phyloP scores from a whole-genome alignment of 768 basidiomycete genomes.

The Wakefieldia striispora region DNA sequence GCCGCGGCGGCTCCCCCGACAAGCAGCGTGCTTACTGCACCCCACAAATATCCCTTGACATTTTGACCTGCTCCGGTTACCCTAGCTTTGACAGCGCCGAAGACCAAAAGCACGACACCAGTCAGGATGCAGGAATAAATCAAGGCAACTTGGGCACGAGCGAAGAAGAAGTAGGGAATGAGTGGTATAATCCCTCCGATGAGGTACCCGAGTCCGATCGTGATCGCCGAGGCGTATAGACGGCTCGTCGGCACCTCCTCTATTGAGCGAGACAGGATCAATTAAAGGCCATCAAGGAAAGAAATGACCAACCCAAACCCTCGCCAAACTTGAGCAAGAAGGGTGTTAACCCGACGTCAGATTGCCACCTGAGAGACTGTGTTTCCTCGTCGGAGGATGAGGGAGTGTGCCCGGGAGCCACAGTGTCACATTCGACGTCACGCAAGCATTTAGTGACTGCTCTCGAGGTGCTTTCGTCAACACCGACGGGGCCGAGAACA shows the following conservation, averaged over 20 bases:
- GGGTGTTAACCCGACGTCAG: slow-evolving; percentile 83
- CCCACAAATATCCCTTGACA: slow-evolving; percentile 73
- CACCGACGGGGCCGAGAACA: slow-evolving; percentile 85
- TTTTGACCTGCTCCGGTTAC: slow-evolving; percentile 79
- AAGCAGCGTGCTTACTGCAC: slow-evolving; percentile 79
- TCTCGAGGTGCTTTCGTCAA: slow-evolving; percentile 78
- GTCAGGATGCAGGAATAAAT: slow-evolving; percentile 80
- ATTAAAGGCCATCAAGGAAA: neutral
- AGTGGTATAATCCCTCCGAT: slow-evolving; percentile 92
- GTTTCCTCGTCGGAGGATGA: slow-evolving; percentile 51
- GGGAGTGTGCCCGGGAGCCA: slow-evolving; percentile 9
- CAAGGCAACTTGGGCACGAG: slow-evolving; percentile 62
- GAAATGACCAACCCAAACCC: slow-evolving; percentile 62
- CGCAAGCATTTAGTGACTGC: slow-evolving; percentile 76
- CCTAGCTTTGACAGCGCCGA: slow-evolving; percentile 88
- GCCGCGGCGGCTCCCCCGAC: slow-evolving; percentile 92
- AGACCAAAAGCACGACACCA: slow-evolving; percentile 80
- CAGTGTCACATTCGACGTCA: slow-evolving; percentile 55
- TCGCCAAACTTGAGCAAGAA: slow-evolving; percentile 97
- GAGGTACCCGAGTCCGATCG: slow-evolving; percentile 94
- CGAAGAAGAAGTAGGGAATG: slow-evolving; percentile 88
- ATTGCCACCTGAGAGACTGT: slow-evolving; percentile 59
- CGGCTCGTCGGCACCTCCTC: slow-evolving; percentile 88
- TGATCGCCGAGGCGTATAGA: slow-evolving; percentile 87
- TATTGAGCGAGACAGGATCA: slow-evolving; percentile 23